phyloP scores from a whole-genome alignment of 768 basidiomycete genomes.

The Udeniomyces megalosporus region DNA sequence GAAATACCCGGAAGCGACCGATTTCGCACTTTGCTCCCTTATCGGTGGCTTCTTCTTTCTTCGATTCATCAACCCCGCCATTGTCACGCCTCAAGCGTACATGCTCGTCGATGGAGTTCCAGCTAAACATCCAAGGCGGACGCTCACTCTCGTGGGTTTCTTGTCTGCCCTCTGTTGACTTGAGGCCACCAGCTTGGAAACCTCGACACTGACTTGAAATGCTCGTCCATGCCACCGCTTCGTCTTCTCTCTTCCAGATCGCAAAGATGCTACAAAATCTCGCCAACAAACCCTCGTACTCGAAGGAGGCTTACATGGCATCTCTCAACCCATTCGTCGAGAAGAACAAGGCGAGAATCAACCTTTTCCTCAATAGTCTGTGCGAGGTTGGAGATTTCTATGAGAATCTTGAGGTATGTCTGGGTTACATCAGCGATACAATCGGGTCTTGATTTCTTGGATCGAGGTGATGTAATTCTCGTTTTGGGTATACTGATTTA shows the following conservation, averaged over 20 bases:
- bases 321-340: constrained; percentile 97
- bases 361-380: constrained; percentile 85
- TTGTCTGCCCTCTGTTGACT: too few species aligned
- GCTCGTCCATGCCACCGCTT: too few species aligned
- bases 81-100: constrained; percentile 97
- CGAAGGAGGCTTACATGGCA: constrained; percentile 98
- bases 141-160: constrained; percentile 68
- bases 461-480: not conserved
- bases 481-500: not conserved
- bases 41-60: constrained; percentile 99
- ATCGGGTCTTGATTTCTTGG: too few species aligned
- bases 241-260: constrained; percentile 41
- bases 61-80: constrained; percentile 97
- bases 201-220: too few species aligned
- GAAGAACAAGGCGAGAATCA: constrained; percentile 94
- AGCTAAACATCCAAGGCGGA: constrained; percentile 91
- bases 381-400: constrained; percentile 99
- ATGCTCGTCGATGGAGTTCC: constrained; percentile 98
- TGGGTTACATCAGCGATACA: too few species aligned
- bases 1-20: constrained; percentile 96
- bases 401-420: constrained; percentile 79
- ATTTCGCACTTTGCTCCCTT: constrained; percentile 93
- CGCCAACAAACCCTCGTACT: constrained; percentile 94
- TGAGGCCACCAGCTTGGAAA: too few species aligned
- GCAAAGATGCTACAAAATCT: constrained; percentile 99